phyloP scores from a whole-genome alignment of 306 rosid genomes.

The Boehmeria nivea region DNA sequence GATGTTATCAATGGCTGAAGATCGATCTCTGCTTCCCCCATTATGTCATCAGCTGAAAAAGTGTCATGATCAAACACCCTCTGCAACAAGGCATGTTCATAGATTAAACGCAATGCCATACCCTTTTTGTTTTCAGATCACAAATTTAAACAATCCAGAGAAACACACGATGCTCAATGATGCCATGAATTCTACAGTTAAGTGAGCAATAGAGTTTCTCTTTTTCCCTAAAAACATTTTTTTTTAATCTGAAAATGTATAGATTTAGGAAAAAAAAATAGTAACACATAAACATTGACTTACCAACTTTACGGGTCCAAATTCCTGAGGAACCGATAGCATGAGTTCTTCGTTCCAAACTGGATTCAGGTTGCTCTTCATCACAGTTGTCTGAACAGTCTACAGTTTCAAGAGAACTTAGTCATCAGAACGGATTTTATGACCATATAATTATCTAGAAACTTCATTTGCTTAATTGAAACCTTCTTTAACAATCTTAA shows the following conservation, averaged over 20 bases:
- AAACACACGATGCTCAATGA: background rate
- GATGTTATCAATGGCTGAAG: constrained; percentile 93
- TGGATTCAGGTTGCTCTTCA: constrained; percentile 85
- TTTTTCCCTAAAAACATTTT: background rate
- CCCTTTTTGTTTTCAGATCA: too few relatives aligned
- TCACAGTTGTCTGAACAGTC: constrained; percentile 62
- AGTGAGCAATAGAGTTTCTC: background rate
- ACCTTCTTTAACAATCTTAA: background rate
- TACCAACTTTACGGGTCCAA: constrained; percentile 81
- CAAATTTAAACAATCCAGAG: too few relatives aligned
- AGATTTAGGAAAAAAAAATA: background rate
- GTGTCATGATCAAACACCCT: constrained; percentile 79
- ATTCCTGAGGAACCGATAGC: constrained; percentile 85
- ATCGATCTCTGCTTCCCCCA: constrained; percentile 98
- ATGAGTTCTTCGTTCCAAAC: constrained; percentile 97
- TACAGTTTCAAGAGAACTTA: constrained; percentile 24
- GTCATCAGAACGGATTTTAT: constrained; percentile 11
- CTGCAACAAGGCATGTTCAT: constrained; percentile 42
- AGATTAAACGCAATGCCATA: constrained; percentile 1
- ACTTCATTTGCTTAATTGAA: background rate
- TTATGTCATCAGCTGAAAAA: constrained; percentile 92
- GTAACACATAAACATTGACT: constrained; percentile 4
- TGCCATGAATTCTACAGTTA: background rate
- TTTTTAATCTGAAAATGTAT: background rate
- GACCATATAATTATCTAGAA: background rate